Evolutionary conservation across 1,139 yeast species (phyloP).

Genomic region (Suhomyces wounanorum): DNA sequence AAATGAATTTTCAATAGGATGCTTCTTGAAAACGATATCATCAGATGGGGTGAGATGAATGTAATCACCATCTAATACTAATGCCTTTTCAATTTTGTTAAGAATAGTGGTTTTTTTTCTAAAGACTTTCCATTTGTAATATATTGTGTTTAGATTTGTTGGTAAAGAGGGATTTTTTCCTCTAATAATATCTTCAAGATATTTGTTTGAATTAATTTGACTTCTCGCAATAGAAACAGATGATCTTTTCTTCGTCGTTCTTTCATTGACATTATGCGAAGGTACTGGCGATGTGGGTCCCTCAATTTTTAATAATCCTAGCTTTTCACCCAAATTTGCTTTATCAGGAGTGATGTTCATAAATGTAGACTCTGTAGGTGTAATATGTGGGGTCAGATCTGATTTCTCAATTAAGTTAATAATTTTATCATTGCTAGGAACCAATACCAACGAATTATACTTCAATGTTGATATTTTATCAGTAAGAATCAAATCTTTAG

Average conservation of each 20-base stretch:
- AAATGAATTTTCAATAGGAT: conserved; percentile 39
- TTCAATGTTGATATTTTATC: conserved; percentile 27
- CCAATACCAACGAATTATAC: conserved; percentile 19
- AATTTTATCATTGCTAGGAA: conserved; percentile 7
- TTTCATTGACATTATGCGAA: neutral
- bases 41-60: conserved; percentile 86
- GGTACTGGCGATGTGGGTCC: neutral
- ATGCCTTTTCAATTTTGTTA: conserved; percentile 75
- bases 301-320: conserved; percentile 16
- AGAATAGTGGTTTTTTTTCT: conserved; percentile 85
- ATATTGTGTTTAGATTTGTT: conserved; percentile 40
- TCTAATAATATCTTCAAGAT: conserved; percentile 39
- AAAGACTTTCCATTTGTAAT: conserved; percentile 74
- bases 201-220: conserved; percentile 25
- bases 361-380: conserved; percentile 33
- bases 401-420: conserved; percentile 3
- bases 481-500: conserved; percentile 1
- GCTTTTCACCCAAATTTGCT: conserved; percentile 26
- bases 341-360: conserved; percentile 32
- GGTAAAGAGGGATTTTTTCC: conserved; percentile 39
- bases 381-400: conserved; percentile 21
- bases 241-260: neutral
- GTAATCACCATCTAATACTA: conserved; percentile 92
- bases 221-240: neutral
- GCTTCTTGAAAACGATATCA: conserved; percentile 53